Conservation (phyloP, 345 rosid genomes). For the Acer yangbiense region DNA sequence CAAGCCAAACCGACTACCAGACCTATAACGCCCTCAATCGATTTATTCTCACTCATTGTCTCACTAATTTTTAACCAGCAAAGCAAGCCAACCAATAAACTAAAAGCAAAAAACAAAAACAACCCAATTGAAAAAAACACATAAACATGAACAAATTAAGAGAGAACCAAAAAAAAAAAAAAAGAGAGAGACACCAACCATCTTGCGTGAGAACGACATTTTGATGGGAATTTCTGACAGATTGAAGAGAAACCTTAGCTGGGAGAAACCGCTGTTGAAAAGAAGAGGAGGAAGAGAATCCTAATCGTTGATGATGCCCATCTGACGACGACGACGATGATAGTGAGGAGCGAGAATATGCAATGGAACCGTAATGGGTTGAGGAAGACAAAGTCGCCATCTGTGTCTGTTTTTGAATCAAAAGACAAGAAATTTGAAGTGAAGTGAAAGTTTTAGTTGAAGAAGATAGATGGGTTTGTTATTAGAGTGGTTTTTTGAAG, state of each 20-base stretch:
- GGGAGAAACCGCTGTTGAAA: slow-evolving; percentile 29
- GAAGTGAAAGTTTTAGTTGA: background rate
- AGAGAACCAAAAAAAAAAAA: background rate
- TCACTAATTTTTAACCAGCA: background rate
- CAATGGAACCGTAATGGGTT: slow-evolving; percentile 36
- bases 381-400: slow-evolving; percentile 73
- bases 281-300: slow-evolving; percentile 37
- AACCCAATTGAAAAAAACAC: background rate
- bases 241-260: slow-evolving; percentile 47
- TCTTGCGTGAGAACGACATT: slow-evolving; percentile 53
- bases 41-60: background rate
- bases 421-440: background rate
- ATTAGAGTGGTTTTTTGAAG: slow-evolving; percentile 9
- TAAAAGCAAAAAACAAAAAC: background rate
- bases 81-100: background rate
- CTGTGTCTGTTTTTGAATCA: slow-evolving; percentile 3
- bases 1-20: no score
- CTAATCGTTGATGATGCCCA: slow-evolving; percentile 35
- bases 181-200: slow-evolving; percentile 33
- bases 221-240: slow-evolving; percentile 35
- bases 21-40: background rate
- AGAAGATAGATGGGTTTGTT: background rate
- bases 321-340: slow-evolving; percentile 31
- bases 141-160: background rate
- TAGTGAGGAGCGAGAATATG: slow-evolving; percentile 29